Conservation (phyloP, 805 yeast genomes). For the Teunomyces lycoperdinae region DNA sequence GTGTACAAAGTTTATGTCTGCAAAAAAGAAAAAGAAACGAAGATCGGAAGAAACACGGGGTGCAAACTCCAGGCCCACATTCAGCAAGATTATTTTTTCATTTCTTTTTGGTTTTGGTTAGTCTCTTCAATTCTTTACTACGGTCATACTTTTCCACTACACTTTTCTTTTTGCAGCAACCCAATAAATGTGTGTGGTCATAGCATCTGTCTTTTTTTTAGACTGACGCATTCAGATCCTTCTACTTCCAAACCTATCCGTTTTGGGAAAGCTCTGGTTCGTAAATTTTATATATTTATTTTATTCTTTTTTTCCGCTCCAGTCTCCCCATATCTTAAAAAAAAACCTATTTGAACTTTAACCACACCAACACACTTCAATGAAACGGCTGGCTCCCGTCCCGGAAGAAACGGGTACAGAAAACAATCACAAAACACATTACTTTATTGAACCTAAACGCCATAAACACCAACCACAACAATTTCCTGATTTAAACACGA, state of each 20-base stretch:
- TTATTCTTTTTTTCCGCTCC: not conserved
- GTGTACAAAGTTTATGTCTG: not conserved
- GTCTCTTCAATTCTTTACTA: too few species aligned
- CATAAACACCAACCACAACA: constrained; percentile 4
- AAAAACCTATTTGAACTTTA: not conserved
- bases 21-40: not conserved
- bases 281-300: not conserved
- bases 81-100: too few species aligned
- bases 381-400: not conserved
- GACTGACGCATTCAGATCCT: not conserved
- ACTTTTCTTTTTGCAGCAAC: not conserved
- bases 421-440: constrained; percentile 33
- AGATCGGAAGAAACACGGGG: not conserved
- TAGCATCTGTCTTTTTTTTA: not conserved
- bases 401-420: constrained; percentile 1
- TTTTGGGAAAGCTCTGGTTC: not conserved
- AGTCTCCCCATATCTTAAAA: not conserved
- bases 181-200: too few species aligned
- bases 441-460: constrained; percentile 18
- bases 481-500: not conserved
- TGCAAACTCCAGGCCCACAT: not conserved
- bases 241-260: not conserved
- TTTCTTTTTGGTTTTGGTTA: too few species aligned
- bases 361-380: not conserved
- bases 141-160: not conserved